Percentiles rank a stretch among this genome's conserved stretches.
Evolutionary conservation across 2,329 filamentous ascomycete species (phyloP).

Genomic region (Colletotrichum orchidophilum): DNA sequence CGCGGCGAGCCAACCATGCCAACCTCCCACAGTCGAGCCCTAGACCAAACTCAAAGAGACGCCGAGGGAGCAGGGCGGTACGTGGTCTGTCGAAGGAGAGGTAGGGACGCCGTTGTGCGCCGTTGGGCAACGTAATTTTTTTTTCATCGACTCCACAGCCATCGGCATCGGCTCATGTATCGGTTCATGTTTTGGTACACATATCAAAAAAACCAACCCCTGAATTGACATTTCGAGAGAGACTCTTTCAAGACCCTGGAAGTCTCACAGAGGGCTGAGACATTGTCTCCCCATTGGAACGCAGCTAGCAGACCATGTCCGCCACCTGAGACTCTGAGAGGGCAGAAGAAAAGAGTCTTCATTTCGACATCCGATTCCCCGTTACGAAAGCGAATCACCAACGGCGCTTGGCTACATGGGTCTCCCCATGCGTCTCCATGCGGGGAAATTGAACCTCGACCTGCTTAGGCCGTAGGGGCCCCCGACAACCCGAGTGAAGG

Average conservation of each 20-base stretch:
- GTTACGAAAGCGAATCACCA: slow-evolving; percentile 1
- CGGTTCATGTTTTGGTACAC: too few relatives aligned
- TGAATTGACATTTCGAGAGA: neutral
- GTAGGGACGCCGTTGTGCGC: slow-evolving; percentile 2
- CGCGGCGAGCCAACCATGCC: neutral
- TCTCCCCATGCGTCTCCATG: slow-evolving; percentile 6
- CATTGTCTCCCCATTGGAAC: neutral
- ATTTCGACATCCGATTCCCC: neutral
- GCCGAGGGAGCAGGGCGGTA: neutral
- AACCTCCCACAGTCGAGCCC: neutral
- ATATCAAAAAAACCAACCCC: neutral
- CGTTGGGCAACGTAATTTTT: slow-evolving; percentile 5
- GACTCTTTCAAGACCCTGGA: neutral
- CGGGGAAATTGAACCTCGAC: slow-evolving; percentile 21
- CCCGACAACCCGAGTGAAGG: slow-evolving; percentile 10
- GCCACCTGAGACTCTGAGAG: neutral
- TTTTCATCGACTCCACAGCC: neutral
- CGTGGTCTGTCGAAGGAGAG: neutral
- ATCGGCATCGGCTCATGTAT: neutral
- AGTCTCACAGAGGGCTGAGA: neutral
- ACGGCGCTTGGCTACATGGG: slow-evolving; percentile 15
- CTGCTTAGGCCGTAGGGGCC: neutral
- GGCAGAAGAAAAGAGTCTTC: neutral
- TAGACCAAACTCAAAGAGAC: slow-evolving; percentile 1
- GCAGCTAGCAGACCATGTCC: too few relatives aligned